Evolutionary conservation across 2,329 filamentous ascomycete species (phyloP).

Genomic region (Chrysosporium keratinophilum): DNA sequence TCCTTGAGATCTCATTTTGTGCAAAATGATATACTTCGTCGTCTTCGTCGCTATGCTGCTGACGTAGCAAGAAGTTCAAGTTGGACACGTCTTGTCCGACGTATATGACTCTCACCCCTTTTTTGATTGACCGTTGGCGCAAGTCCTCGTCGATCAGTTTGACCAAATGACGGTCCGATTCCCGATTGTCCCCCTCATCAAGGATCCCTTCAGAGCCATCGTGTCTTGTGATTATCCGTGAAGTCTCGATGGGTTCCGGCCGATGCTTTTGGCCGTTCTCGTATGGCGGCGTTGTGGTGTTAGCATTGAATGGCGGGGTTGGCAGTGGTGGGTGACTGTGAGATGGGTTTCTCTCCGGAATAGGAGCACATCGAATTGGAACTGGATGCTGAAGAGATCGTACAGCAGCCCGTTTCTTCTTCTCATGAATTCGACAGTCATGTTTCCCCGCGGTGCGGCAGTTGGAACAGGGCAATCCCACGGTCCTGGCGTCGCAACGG

Average conservation of each 20-base stretch:
- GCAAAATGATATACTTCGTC: constrained; percentile 37
- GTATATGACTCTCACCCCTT: constrained; percentile 42
- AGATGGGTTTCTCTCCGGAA: constrained; percentile 10
- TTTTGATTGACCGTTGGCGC: constrained; percentile 38
- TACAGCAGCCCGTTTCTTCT: constrained; percentile 39
- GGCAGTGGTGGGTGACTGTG: not conserved
- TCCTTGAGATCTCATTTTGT: constrained; percentile 36
- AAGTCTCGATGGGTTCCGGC: constrained; percentile 16
- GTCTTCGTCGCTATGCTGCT: constrained; percentile 35
- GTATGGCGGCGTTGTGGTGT: not conserved
- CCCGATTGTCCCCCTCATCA: constrained; percentile 33
- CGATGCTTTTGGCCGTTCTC: not conserved
- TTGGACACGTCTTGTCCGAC: constrained; percentile 49
- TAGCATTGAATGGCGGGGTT: constrained; percentile 5
- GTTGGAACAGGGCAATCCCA: constrained; percentile 42
- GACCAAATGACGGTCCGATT: constrained; percentile 39
- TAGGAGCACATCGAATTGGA: constrained; percentile 37
- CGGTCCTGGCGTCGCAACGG: constrained; percentile 41
- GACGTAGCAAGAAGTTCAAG: constrained; percentile 45
- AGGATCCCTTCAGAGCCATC: constrained; percentile 23
- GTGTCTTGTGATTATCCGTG: constrained; percentile 22
- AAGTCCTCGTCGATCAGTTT: constrained; percentile 44
- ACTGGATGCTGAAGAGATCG: constrained; percentile 36
- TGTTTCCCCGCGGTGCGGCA: constrained; percentile 35
- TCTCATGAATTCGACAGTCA: constrained; percentile 42